A percentile compares a stretch with the other conserved stretches of the same genome.
phyloP scores from a whole-genome alignment of 495 filamentous ascomycete genomes.

The Talaromyces liani region DNA sequence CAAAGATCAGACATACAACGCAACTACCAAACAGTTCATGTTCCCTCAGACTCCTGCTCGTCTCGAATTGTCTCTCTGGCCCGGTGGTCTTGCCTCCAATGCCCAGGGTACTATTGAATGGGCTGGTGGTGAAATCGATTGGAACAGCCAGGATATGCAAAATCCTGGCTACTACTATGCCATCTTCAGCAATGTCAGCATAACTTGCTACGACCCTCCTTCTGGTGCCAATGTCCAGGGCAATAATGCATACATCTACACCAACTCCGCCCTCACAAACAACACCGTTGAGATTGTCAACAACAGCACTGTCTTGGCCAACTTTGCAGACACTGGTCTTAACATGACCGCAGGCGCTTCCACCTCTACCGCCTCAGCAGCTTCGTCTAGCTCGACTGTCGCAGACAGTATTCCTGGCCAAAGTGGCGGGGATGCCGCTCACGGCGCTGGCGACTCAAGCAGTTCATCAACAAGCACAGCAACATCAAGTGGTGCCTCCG shows the following conservation, averaged over 20 bases:
- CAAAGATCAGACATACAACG: conserved; percentile 75
- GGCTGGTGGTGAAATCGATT: conserved; percentile 86
- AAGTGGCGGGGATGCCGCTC: conserved; percentile 26
- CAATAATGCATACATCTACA: conserved; percentile 68
- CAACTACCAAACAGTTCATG: conserved; percentile 70
- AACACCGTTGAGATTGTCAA: conserved; percentile 66
- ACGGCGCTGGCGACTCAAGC: conserved; percentile 11
- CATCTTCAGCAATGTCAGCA: conserved; percentile 63
- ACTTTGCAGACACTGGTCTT: conserved; percentile 67
- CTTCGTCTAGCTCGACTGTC: conserved; percentile 13
- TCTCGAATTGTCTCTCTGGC: conserved; percentile 93
- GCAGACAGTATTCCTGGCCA: conserved; percentile 26
- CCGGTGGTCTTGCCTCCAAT: conserved; percentile 74
- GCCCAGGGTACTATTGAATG: conserved; percentile 79
- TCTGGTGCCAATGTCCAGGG: conserved; percentile 52
- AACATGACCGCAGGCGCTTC: conserved; percentile 47
- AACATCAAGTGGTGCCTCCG: conserved; percentile 15
- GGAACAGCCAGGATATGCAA: conserved; percentile 76
- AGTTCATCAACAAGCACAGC: conserved; percentile 2
- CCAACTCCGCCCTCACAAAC: conserved; percentile 56
- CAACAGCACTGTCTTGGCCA: conserved; percentile 70
- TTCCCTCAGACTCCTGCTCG: conserved; percentile 93
- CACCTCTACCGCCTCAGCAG: conserved; percentile 17
- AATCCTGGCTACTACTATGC: conserved; percentile 84
- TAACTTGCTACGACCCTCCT: conserved; percentile 78